Evolutionary conservation across 75 land plant genomes (phyloP).

Genomic region (Selaginella tamariscina): DNA sequence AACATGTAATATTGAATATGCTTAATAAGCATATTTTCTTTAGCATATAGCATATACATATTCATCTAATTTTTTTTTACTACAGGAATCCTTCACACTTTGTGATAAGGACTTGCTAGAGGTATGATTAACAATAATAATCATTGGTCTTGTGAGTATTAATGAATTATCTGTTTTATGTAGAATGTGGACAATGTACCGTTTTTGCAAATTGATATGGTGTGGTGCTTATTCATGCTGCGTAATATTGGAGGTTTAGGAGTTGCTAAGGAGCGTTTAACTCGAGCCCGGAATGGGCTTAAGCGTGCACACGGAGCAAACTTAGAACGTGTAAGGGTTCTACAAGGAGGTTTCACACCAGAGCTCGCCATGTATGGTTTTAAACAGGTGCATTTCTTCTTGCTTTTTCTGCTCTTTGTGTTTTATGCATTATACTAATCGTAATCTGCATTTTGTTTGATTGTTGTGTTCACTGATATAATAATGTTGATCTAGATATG

Average conservation of each 20-base stretch:
- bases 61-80: constrained; percentile 13
- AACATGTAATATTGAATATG: too few species aligned
- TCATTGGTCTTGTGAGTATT: too few species aligned
- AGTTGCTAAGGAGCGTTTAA: constrained; percentile 55
- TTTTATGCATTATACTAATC: too few species aligned
- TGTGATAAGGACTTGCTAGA: constrained; percentile 68
- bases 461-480: too few species aligned
- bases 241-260: constrained; percentile 69
- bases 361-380: constrained; percentile 70
- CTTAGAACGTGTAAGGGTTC: constrained; percentile 47
- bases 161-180: not conserved
- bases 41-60: too few species aligned
- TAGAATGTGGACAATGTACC: constrained; percentile 79
- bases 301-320: constrained; percentile 66
- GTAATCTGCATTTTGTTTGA: too few species aligned
- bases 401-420: not conserved
- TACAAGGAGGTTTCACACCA: constrained; percentile 65
- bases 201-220: constrained; percentile 82
- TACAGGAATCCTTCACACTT: constrained; percentile 73
- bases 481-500: not conserved
- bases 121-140: too few species aligned
- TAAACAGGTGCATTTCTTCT: not conserved
- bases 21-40: too few species aligned
- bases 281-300: constrained; percentile 74
- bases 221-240: constrained; percentile 93